These are phyloP conservation scores for Quercus mongolica DNA, from an alignment of 306 rosid genomes.

Conservation along the genomic window DNA sequence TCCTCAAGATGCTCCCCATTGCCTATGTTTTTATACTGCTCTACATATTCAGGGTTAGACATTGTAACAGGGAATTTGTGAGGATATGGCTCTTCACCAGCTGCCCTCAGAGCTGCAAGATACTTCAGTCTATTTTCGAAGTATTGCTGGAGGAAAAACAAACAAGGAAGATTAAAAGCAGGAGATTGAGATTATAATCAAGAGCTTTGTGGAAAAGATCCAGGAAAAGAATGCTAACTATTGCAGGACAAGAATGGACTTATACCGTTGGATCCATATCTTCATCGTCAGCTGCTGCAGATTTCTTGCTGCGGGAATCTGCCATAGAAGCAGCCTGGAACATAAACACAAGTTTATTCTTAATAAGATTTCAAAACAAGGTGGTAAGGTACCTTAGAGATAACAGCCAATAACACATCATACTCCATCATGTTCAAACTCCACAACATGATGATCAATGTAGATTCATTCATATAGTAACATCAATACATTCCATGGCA, in stretches of 20 bases:
- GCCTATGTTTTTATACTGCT: slow-evolving; percentile 39
- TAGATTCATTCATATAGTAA: background rate
- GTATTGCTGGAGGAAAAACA: slow-evolving; percentile 66
- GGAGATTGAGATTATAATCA: background rate
- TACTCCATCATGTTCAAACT: background rate
- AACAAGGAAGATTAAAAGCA: background rate
- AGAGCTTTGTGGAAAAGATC: background rate
- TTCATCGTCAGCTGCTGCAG: slow-evolving; percentile 61
- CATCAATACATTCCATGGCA: too few relatives aligned
- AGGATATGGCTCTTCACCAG: slow-evolving; percentile 69
- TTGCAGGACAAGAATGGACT: background rate
- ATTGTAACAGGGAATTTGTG: slow-evolving; percentile 67
- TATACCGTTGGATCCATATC: slow-evolving; percentile 92
- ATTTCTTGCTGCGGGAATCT: slow-evolving; percentile 47
- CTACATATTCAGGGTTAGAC: slow-evolving; percentile 47
- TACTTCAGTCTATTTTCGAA: slow-evolving; percentile 68
- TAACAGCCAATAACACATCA: background rate
- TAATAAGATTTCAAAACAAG: slow-evolving; percentile 1
- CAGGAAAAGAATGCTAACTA: background rate
- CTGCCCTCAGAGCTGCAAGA: slow-evolving; percentile 51
- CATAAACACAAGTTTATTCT: background rate
- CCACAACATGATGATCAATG: background rate
- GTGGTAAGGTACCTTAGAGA: background rate
- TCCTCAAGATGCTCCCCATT: slow-evolving; percentile 82
- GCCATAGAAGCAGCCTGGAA: slow-evolving; percentile 52